phyloP scores from a whole-genome alignment of 1,284 basidiomycete species.

The Vanrija sp. region DNA sequence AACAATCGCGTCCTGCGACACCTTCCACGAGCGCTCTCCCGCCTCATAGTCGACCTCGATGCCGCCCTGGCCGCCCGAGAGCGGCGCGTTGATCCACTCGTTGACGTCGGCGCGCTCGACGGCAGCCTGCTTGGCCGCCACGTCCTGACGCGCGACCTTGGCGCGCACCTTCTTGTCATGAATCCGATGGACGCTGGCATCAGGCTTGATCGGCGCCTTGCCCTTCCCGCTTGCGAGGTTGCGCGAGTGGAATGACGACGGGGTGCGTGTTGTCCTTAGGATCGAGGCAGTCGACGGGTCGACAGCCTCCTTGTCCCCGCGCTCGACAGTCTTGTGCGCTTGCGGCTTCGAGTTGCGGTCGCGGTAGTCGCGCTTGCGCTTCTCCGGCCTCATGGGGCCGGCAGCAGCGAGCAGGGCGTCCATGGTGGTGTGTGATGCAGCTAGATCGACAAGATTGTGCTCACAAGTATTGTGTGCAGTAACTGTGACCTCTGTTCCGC shows the following conservation, averaged over 20 bases:
- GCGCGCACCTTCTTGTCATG: slow-evolving; percentile 70
- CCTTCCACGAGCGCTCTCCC: slow-evolving; percentile 79
- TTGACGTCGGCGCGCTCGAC: slow-evolving; percentile 45
- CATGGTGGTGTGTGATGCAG: slow-evolving; percentile 50
- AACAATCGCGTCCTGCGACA: slow-evolving; percentile 75
- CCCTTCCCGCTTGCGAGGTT: slow-evolving; percentile 32
- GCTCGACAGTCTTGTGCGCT: slow-evolving; percentile 41
- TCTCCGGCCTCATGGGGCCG: slow-evolving; percentile 55
- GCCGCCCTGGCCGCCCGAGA: slow-evolving; percentile 37
- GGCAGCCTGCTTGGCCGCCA: slow-evolving; percentile 39
- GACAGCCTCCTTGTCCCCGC: slow-evolving; percentile 40
- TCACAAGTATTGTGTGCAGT: background rate
- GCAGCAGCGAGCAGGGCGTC: slow-evolving; percentile 69
- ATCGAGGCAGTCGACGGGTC: slow-evolving; percentile 63
- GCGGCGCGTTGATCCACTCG: slow-evolving; percentile 42
- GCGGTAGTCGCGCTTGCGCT: slow-evolving; percentile 15
- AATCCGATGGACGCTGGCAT: slow-evolving; percentile 49
- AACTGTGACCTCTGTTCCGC: background rate
- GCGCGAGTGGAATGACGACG: slow-evolving; percentile 36
- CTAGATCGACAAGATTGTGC: no score
- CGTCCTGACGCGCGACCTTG: slow-evolving; percentile 61
- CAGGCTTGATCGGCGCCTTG: slow-evolving; percentile 23
- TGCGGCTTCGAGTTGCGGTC: slow-evolving; percentile 7
- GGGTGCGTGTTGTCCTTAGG: slow-evolving; percentile 37
- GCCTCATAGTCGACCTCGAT: slow-evolving; percentile 45